phyloP scores from a whole-genome alignment of 2,329 filamentous ascomycete species.

The Chrysoporthe deuterocubensis region DNA sequence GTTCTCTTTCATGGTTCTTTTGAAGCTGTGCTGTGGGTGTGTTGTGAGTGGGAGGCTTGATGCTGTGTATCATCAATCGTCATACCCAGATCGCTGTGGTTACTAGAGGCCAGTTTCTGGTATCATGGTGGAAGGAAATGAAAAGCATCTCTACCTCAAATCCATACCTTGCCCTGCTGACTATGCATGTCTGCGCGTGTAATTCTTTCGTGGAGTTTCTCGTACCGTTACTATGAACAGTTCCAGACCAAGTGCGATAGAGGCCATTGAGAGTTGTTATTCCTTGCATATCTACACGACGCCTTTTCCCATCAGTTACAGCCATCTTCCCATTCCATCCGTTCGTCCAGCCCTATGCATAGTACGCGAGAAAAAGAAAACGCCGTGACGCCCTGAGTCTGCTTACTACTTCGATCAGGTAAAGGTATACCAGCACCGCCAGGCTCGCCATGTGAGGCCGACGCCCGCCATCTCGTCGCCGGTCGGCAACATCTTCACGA shows the following conservation, averaged over 20 bases:
- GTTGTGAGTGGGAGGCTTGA: not conserved
- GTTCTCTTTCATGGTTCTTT: not conserved
- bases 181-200: not conserved
- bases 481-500: not conserved
- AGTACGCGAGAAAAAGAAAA: conserved; percentile 11
- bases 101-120: not conserved
- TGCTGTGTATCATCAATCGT: conserved; percentile 6
- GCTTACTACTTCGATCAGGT: conserved; percentile 11
- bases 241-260: not conserved
- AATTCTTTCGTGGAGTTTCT: not conserved
- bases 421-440: not conserved
- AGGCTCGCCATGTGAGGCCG: not conserved
- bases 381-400: conserved; percentile 28
- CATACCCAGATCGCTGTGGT: conserved; percentile 12
- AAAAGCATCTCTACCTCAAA: not conserved
- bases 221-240: not conserved
- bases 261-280: not conserved
- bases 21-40: not conserved
- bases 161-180: not conserved
- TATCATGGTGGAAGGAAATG: not conserved
- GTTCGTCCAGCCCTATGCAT: conserved; percentile 22
- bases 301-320: conserved; percentile 10
- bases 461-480: not conserved
- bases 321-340: conserved; percentile 13
- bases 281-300: conserved; percentile 9